Base-by-base conservation (phyloP, 2,329 filamentous ascomycete species). In the Fusarium dlaminii region DNA sequence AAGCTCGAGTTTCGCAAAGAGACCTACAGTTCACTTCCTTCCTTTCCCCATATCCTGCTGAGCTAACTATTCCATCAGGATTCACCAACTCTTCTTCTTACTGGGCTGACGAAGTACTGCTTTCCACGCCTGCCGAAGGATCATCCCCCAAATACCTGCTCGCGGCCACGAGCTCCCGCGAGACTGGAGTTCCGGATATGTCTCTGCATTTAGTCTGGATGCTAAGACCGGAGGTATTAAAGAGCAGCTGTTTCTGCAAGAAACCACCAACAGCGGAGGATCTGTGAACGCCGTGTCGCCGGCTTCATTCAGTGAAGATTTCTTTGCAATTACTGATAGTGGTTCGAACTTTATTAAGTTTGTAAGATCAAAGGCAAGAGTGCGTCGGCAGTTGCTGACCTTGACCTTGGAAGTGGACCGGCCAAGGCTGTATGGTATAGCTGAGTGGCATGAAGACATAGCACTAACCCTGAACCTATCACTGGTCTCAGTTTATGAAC, bases 1-100 rank as follows among this genome's bases (percentile, higher is more conserved):
- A 51, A 24, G 20, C 30, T 51, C 0, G 29, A 24, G 15, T 34
- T 51, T 11, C 48, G 22, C 11, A 51, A 51, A 8, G 48, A 34
- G 30, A 51, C 48, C 0, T 34, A 51, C 22, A 34, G 48, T 10
- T 20, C 34, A 3, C 48, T 51, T 51, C 48, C 48, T 18, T 34
- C 48, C 5, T 18, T 5, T 32, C 0, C 2, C 6, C 1, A 2
- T n/a, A n/a, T n/a, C 5, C 1, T 3, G 4, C 0, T n/a, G 1
- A 10, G 2, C 46, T 49, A 2, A 49, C 3, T 18, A 7, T 24
- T 9, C 14, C 3, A 18, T 7, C 5, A 49, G 29, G 46, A 32
- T 49, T 32, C 5, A 49, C 46, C 3, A 49, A 49, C 11, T 32
- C 46, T 13, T 49, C 29, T 32, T 49, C 46, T 3, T 49, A 49